These are phyloP conservation scores for Cotoneaster glaucophyllus DNA, from an alignment of 306 rosid genomes.

Conservation along the genomic window DNA sequence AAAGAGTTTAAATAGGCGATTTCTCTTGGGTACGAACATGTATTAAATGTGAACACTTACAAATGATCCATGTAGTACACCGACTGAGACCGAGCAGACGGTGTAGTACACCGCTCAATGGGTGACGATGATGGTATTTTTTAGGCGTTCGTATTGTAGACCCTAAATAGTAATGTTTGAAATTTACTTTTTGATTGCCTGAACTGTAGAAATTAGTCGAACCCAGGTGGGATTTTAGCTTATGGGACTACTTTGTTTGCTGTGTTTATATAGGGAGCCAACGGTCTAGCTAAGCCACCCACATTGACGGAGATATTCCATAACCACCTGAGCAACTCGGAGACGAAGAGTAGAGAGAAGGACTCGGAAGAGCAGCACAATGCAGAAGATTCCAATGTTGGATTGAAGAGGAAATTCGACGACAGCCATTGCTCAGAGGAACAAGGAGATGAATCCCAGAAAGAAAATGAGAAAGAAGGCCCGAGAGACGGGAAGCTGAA, in stretches of 20 bases:
- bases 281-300: slow-evolving; percentile 73
- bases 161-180: not conserved
- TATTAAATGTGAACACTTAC: too few relatives aligned
- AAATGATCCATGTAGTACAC: too few relatives aligned
- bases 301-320: slow-evolving; percentile 72
- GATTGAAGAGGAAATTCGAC: slow-evolving; percentile 64
- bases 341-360: slow-evolving; percentile 36
- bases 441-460: slow-evolving; percentile 29
- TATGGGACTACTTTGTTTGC: not conserved
- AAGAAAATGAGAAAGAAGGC: slow-evolving; percentile 23
- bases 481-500: slow-evolving; percentile 47
- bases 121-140: not conserved
- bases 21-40: not conserved
- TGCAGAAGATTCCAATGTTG: slow-evolving; percentile 39
- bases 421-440: slow-evolving; percentile 44
- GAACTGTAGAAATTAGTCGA: not conserved
- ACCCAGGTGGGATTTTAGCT: not conserved
- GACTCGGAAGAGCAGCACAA: slow-evolving; percentile 19
- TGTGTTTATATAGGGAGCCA: slow-evolving; percentile 57
- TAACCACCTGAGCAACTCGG: slow-evolving; percentile 32
- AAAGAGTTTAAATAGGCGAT: not conserved
- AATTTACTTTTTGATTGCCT: not conserved
- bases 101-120: not conserved
- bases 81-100: not conserved
- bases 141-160: not conserved